These are phyloP conservation scores for Leccinum longicurvipes DNA, from an alignment of 768 basidiomycete genomes.

Conservation along the genomic window DNA sequence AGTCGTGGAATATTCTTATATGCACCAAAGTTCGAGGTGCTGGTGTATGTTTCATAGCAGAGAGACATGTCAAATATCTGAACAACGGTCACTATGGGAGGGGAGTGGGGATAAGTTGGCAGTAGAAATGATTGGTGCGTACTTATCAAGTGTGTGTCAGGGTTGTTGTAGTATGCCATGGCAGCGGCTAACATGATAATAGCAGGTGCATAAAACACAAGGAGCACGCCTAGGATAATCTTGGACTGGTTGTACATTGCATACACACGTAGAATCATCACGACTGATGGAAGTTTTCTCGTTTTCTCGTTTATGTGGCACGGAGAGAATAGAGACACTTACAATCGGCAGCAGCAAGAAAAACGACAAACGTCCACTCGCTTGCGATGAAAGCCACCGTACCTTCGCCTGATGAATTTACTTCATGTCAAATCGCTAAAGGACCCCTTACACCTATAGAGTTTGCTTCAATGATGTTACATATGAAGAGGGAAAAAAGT, in stretches of 20 bases:
- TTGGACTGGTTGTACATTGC: slow-evolving; percentile 19
- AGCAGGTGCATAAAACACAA: slow-evolving; percentile 7
- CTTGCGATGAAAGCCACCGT: neutral
- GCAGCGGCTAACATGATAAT: neutral
- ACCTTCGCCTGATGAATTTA: slow-evolving; percentile 8
- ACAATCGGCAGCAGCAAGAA: slow-evolving; percentile 18
- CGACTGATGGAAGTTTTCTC: slow-evolving; percentile 8
- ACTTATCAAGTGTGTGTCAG: slow-evolving; percentile 9
- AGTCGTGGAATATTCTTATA: slow-evolving; percentile 15
- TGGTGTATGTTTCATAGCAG: slow-evolving; percentile 1
- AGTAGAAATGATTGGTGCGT: neutral
- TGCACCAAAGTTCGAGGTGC: neutral
- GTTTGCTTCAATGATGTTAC: neutral
- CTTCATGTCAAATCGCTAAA: neutral
- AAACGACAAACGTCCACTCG: slow-evolving; percentile 3
- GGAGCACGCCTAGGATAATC: slow-evolving; percentile 12
- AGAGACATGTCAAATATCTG: slow-evolving; percentile 15
- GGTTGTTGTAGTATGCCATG: slow-evolving; percentile 2
- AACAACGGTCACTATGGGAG: slow-evolving; percentile 6
- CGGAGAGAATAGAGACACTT: neutral
- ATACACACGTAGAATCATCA: slow-evolving; percentile 24
- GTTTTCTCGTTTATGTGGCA: neutral
- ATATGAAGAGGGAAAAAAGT: neutral
- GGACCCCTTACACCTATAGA: slow-evolving; percentile 15
- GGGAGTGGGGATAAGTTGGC: neutral